These are phyloP conservation scores for Fusarium buharicum DNA, from an alignment of 2,329 filamentous ascomycete species.

Conservation along the genomic window DNA sequence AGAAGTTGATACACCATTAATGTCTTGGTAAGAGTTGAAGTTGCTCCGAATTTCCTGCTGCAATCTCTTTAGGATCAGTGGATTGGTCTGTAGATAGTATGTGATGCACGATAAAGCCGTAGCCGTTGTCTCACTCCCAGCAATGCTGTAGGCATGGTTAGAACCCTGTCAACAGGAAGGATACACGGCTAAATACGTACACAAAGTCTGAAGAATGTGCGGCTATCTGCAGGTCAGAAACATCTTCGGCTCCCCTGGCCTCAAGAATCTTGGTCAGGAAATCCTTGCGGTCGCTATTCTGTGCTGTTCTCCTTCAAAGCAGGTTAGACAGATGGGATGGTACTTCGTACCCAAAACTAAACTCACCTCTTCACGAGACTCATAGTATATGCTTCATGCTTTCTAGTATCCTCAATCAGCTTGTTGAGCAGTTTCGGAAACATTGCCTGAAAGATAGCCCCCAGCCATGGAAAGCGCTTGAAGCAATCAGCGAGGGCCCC, in stretches of 20 bases:
- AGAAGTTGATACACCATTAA: background rate
- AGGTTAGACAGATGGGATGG: background rate
- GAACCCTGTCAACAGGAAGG: background rate
- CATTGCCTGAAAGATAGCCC: background rate
- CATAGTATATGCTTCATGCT: slow-evolving; percentile 1
- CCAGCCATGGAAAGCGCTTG: background rate
- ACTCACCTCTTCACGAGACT: background rate
- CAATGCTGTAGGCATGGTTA: background rate
- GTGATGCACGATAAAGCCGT: background rate
- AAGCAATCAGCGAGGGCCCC: background rate
- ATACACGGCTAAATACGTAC: background rate
- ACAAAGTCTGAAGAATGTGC: background rate
- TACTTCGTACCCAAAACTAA: no score
- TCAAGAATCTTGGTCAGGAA: background rate
- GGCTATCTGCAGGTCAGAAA: background rate
- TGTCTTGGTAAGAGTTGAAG: background rate
- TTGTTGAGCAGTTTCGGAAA: background rate
- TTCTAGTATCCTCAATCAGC: background rate
- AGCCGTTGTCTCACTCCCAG: background rate
- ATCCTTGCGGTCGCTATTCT: background rate
- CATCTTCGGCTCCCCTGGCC: background rate
- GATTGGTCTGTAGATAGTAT: background rate
- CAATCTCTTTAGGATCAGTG: background rate
- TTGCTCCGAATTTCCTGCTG: background rate
- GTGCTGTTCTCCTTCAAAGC: background rate